Conservation (phyloP, 306 rosid genomes). For the Albizia julibrissin region DNA sequence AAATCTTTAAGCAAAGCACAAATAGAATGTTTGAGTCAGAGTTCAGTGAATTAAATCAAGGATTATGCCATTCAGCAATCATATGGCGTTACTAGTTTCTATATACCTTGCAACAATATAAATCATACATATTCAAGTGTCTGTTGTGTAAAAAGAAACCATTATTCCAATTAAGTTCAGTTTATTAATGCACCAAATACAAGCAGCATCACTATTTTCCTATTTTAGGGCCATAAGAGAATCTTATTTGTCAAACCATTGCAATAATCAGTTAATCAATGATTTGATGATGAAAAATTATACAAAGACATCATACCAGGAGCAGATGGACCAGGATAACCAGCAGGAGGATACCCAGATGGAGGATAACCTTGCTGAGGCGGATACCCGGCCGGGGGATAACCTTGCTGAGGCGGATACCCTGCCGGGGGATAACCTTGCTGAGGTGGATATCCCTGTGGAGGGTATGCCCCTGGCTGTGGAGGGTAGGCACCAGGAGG, state of each 20-base stretch:
- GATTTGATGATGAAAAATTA: background rate
- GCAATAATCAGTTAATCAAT: background rate
- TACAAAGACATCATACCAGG: background rate
- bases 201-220: background rate
- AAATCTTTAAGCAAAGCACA: background rate
- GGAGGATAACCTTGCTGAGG: background rate
- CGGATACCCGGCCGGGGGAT: background rate
- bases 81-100: background rate
- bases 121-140: background rate
- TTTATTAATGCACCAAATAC: background rate
- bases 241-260: background rate
- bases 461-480: background rate
- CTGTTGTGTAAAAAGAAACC: background rate
- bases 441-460: background rate
- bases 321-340: background rate
- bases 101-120: background rate
- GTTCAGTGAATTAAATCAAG: background rate
- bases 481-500: background rate
- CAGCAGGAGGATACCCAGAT: background rate
- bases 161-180: background rate
- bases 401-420: background rate
- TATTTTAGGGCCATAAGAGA: background rate
- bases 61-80: background rate
- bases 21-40: background rate
- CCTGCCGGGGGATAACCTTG: background rate